These are phyloP conservation scores for Vanilla planifolia DNA, from an alignment of 106 monocot species.

Conservation along the genomic window DNA sequence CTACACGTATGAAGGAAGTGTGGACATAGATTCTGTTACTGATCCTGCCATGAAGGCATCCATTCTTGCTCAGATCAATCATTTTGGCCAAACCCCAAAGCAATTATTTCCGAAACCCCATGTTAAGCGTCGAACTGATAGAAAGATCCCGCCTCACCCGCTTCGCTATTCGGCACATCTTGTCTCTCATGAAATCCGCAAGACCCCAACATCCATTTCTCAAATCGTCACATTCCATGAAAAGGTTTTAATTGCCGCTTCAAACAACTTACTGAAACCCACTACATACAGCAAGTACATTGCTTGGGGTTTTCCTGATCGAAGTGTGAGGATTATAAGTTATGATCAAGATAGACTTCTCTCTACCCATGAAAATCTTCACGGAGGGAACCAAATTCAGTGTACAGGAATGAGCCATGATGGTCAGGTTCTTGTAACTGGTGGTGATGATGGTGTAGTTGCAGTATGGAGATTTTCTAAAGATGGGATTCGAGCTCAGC, in stretches of 20 bases:
- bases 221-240: conserved; percentile 77
- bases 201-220: conserved; percentile 43
- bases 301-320: conserved; percentile 94
- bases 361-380: conserved; percentile 84
- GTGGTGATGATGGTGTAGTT: conserved; percentile 78
- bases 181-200: conserved; percentile 48
- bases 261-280: conserved; percentile 73
- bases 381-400: conserved; percentile 85
- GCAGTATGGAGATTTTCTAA: conserved; percentile 74
- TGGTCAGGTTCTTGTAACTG: conserved; percentile 78
- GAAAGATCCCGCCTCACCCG: conserved; percentile 58
- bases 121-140: conserved; percentile 55
- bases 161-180: conserved; percentile 61
- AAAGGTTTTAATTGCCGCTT: conserved; percentile 56
- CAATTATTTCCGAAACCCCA: conserved; percentile 88
- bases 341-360: conserved; percentile 89
- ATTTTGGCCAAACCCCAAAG: conserved; percentile 97
- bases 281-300: conserved; percentile 70
- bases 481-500: conserved; percentile 31
- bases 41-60: conserved; percentile 98
- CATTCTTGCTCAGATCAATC: conserved; percentile 95
- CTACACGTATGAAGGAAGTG: conserved; percentile 97
- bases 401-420: conserved; percentile 88
- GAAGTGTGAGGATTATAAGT: conserved; percentile 72
- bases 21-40: conserved; percentile 87